These are phyloP conservation scores for Rhinocladiella mackenziei DNA, from an alignment of 2,329 filamentous ascomycete species.

Conservation along the genomic window DNA sequence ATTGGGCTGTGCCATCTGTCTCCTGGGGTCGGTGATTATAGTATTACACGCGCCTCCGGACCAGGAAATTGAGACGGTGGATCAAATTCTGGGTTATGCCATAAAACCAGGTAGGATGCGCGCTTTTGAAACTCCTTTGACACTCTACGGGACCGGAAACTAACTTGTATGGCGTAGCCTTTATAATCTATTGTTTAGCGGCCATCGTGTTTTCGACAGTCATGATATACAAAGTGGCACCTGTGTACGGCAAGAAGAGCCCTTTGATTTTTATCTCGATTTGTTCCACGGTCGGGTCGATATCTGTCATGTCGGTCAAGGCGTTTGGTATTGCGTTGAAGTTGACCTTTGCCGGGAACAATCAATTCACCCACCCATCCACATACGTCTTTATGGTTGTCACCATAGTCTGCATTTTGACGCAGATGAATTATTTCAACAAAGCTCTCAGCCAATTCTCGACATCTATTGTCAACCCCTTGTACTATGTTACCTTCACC, in stretches of 20 bases:
- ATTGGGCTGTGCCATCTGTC: constrained; percentile 90
- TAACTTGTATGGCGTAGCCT: constrained; percentile 55
- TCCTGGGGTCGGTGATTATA: constrained; percentile 95
- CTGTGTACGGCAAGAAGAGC: constrained; percentile 87
- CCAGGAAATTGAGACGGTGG: constrained; percentile 83
- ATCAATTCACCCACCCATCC: constrained; percentile 90
- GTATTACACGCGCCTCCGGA: constrained; percentile 95
- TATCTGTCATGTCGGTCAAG: constrained; percentile 99
- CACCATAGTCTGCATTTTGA: constrained; percentile 87
- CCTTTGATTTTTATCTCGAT: constrained; percentile 96
- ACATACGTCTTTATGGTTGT: constrained; percentile 98
- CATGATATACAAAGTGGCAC: constrained; percentile 96
- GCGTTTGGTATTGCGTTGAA: constrained; percentile 97
- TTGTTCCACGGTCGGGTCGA: constrained; percentile 92
- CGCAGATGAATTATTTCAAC: constrained; percentile 99
- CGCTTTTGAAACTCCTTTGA: constrained; percentile 4
- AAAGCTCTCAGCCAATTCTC: constrained; percentile 96
- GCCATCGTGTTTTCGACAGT: constrained; percentile 80
- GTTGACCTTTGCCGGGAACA: constrained; percentile 85
- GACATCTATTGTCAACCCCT: constrained; percentile 92
- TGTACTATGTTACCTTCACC: constrained; percentile 97
- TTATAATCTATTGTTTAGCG: constrained; percentile 76
- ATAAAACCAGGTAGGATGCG: constrained; percentile 72
- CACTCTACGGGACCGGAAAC: constrained; percentile 11
- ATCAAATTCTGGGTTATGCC: constrained; percentile 85